These are phyloP conservation scores for Silene noctiflora DNA, from an alignment of 179 eudicot species.

Conservation along the genomic window DNA sequence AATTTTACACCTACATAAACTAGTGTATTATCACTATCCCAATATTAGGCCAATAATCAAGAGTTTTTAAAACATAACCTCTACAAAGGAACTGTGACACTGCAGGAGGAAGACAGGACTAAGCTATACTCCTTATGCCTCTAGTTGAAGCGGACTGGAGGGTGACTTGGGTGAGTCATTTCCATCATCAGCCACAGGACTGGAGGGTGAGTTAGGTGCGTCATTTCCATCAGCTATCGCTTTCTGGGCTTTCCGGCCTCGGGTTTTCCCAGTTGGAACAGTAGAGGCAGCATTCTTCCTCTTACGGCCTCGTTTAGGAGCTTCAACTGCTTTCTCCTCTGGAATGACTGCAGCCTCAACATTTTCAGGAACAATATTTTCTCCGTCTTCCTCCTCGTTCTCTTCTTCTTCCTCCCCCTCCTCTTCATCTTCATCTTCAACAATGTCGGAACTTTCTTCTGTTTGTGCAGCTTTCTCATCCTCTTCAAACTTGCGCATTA, in stretches of 20 bases:
- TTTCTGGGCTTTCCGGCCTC: conserved; percentile 24
- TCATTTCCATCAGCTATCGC: conserved; percentile 27
- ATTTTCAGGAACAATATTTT: conserved; percentile 26
- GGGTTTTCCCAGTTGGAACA: background rate
- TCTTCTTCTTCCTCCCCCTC: background rate
- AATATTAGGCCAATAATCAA: conserved; percentile 4
- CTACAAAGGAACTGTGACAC: background rate
- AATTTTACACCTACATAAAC: background rate
- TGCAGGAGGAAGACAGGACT: background rate
- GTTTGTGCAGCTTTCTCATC: conserved; percentile 33
- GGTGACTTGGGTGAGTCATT: conserved; percentile 26
- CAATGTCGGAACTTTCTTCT: conserved; percentile 25
- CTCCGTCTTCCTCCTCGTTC: conserved; percentile 17
- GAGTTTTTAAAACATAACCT: background rate
- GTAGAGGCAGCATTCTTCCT: conserved; percentile 21
- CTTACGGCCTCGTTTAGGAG: conserved; percentile 26
- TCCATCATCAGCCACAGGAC: conserved; percentile 36
- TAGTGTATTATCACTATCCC: conserved; percentile 3
- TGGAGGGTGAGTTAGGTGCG: conserved; percentile 32
- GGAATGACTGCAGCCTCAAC: conserved; percentile 21
- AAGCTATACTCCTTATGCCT: background rate
- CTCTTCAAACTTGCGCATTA: conserved; percentile 45
- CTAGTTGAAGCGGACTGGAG: conserved; percentile 35
- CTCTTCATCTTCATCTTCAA: conserved; percentile 6
- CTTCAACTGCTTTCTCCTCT: conserved; percentile 6